Evolutionary conservation across 2,329 filamentous ascomycete genomes (phyloP).

Genomic region (Aspergillus japonicus): DNA sequence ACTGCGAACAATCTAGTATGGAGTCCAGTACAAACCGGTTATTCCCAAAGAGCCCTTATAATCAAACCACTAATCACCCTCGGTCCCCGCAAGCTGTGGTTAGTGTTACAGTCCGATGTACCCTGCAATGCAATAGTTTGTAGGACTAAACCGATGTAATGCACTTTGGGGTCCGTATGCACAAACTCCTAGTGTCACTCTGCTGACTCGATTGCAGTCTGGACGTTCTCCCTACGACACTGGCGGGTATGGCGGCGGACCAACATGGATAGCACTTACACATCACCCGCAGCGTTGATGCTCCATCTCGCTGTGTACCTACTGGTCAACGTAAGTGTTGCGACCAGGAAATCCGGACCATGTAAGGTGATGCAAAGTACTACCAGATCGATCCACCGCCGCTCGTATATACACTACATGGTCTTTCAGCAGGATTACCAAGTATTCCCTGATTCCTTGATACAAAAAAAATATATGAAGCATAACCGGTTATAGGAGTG

Average conservation of each 20-base stretch:
- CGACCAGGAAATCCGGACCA: not conserved
- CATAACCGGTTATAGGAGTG: not conserved
- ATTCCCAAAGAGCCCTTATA: not conserved
- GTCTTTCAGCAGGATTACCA: too few species aligned
- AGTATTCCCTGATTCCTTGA: too few species aligned
- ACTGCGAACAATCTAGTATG: not conserved
- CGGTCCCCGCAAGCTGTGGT: not conserved
- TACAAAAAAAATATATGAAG: not conserved
- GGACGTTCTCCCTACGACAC: constrained; percentile 1
- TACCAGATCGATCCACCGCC: not conserved
- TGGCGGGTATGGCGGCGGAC: constrained; percentile 2
- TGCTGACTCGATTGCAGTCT: constrained; percentile 4
- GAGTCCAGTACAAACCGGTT: not conserved
- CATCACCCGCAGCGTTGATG: not conserved
- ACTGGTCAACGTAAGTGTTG: not conserved
- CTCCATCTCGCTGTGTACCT: not conserved
- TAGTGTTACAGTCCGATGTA: not conserved
- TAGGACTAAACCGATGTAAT: not conserved
- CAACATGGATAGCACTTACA: not conserved
- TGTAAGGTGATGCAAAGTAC: constrained; percentile 3
- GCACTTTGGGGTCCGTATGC: not conserved
- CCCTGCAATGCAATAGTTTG: not conserved
- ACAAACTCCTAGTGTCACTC: not conserved
- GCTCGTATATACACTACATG: not conserved
- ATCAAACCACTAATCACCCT: not conserved